Percentiles rank a stretch among this genome's conserved stretches.
These are phyloP conservation scores for Pythium insidiosum DNA, from an alignment of 352 stramenopile genomes.

Conservation along the genomic window DNA sequence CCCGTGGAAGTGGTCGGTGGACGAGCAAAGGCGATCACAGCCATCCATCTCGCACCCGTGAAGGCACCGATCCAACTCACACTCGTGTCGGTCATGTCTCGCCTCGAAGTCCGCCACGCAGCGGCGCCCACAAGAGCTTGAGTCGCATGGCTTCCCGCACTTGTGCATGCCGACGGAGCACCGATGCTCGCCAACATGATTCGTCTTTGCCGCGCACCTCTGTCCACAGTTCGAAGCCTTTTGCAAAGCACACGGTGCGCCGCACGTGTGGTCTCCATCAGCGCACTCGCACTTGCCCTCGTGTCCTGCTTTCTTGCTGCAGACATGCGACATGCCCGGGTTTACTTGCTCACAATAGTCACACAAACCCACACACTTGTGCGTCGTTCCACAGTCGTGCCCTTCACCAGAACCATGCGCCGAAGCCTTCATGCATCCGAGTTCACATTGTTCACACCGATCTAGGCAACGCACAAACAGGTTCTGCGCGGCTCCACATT, in stretches of 20 bases:
- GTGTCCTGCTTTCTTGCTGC: conserved; percentile 48
- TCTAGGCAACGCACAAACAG: conserved; percentile 51
- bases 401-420: conserved; percentile 14
- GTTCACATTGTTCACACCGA: conserved; percentile 33
- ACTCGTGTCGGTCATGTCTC: conserved; percentile 51
- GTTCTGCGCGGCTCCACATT: conserved; percentile 30
- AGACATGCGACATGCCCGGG: conserved; percentile 24
- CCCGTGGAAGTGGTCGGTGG: conserved; percentile 61
- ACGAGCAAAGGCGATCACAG: conserved; percentile 39
- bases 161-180: conserved; percentile 50
- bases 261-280: conserved; percentile 59
- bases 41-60: conserved; percentile 50
- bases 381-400: conserved; percentile 48
- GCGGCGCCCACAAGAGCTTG: conserved; percentile 23
- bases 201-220: conserved; percentile 31
- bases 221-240: conserved; percentile 44
- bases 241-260: conserved; percentile 25
- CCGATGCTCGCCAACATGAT: conserved; percentile 33
- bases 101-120: conserved; percentile 50
- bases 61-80: conserved; percentile 45
- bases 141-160: conserved; percentile 44
- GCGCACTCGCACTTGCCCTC: conserved; percentile 57
- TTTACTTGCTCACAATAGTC: conserved; percentile 32
- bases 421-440: conserved; percentile 59
- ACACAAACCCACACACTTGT: conserved; percentile 35